Evolutionary conservation across 345 rosid genomes (phyloP), one percentile per base, ranked within the genome.

Genomic region (Syzygium jambos): DNA sequence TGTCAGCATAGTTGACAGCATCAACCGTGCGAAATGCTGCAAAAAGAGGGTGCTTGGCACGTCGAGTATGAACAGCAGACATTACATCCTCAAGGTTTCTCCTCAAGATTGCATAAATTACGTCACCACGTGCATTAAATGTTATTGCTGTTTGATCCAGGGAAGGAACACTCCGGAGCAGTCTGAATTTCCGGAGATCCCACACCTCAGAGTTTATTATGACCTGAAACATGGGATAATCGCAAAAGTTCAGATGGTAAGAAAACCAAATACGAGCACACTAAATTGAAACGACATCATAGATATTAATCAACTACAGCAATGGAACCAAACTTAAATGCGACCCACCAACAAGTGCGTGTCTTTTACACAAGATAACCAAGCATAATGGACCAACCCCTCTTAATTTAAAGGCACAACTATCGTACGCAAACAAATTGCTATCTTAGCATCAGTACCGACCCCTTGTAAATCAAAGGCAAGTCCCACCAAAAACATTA

Each of bases 171-270:
- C 97, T 96, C 85, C 98, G 92, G 46, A 98, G 96, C 78, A 98
- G 95, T 92, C 95, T 95, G 87, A 91, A 92, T 78, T 94, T 95
- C 85, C 99, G 91, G 84, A 98, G 92, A 92, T 98, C 99, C 99
- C 99, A 98, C 56, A 98, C 99, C 93, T 98, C 99, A 2, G 99
- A 95, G 90, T 98, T 98, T 88, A 96, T 95, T 53, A 98, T 95
- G 61, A 96, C 98, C 99, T 98, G 94, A 77, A 19, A 51, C 73
- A 86, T 53, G 78, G 16, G 49, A 38, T 65, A 54, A 34, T n/a
- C 56, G 15, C 8, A 6, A 52, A 56, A 51, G 54, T 65, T 63
- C 22, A 61, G 54, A 86, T 49, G 21, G 51, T 54, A 86, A 85
- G 2, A 73, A 77, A 78, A 3, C 51, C 17, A 11, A 86, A 88